These are phyloP conservation scores for Gastrodia elata DNA, from an alignment of 106 monocot species.

Conservation along the genomic window DNA sequence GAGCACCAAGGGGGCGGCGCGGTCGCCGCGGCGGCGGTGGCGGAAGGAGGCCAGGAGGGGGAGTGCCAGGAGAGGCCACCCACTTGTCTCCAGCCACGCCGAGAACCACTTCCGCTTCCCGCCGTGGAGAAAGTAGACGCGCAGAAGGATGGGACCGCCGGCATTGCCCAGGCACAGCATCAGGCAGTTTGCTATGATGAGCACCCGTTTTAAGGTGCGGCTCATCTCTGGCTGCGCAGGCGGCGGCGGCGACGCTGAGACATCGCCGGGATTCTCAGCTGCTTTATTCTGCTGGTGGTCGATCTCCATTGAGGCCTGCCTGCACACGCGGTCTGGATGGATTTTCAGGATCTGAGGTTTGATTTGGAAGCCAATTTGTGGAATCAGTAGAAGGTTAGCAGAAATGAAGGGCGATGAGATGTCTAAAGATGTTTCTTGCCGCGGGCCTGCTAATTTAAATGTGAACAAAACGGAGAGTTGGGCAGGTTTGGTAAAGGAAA, in stretches of 20 bases:
- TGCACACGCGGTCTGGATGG: too few relatives aligned
- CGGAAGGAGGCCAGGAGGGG: constrained; percentile 12
- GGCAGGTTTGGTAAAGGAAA: too few relatives aligned
- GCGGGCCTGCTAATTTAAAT: too few relatives aligned
- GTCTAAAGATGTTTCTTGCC: too few relatives aligned
- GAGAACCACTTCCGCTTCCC: constrained; percentile 59
- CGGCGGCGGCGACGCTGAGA: not conserved
- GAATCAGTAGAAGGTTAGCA: too few relatives aligned
- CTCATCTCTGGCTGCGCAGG: not conserved
- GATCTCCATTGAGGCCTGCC: not conserved
- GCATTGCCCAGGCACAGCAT: constrained; percentile 28
- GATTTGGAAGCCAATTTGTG: not conserved
- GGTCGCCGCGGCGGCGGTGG: not conserved
- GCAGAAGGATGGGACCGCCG: constrained; percentile 44
- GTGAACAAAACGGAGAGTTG: too few relatives aligned
- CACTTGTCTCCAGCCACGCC: constrained; percentile 27
- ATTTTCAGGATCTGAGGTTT: not conserved
- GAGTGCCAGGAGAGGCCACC: constrained; percentile 14
- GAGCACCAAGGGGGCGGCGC: not conserved
- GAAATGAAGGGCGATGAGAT: too few relatives aligned
- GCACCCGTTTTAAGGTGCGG: not conserved
- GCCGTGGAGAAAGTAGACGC: constrained; percentile 67
- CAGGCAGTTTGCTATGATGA: constrained; percentile 14
- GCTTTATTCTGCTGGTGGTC: not conserved
- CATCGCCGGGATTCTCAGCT: not conserved